Percentiles rank a stretch among this genome's conserved stretches.
Evolutionary conservation across 108 stramenopile genomes (phyloP).

Genomic region (Pseudonitzschia multiseries): DNA sequence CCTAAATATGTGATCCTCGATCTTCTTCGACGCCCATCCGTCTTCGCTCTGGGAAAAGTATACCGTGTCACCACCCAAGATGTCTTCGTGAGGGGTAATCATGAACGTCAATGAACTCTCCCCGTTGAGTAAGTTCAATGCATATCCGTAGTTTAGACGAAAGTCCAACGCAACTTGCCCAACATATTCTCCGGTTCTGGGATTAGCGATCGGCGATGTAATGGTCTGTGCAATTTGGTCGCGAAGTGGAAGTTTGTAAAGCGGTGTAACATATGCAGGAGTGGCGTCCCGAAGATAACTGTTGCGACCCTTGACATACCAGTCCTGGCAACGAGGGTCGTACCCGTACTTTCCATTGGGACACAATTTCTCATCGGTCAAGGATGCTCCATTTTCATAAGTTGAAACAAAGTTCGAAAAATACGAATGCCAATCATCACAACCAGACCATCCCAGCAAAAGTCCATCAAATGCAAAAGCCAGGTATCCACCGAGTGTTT

Average conservation of each 20-base stretch:
- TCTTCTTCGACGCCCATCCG: conserved; percentile 3
- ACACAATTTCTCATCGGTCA: conserved; percentile 45
- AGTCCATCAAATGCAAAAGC: conserved; percentile 56
- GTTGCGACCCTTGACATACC: conserved; percentile 28
- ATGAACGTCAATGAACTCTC: conserved; percentile 25
- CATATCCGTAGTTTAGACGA: neutral
- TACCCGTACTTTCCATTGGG: conserved; percentile 56
- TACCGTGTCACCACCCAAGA: conserved; percentile 34
- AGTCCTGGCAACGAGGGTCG: conserved; percentile 45
- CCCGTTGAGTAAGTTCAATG: neutral
- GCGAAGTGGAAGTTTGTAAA: conserved; percentile 13
- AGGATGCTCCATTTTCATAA: conserved; percentile 44
- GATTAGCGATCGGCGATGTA: conserved; percentile 29
- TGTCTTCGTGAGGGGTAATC: conserved; percentile 40
- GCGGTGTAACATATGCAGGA: conserved; percentile 23
- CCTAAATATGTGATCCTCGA: conserved; percentile 32
- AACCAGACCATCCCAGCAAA: conserved; percentile 45
- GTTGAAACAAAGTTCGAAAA: conserved; percentile 32
- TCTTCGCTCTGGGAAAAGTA: conserved; percentile 30
- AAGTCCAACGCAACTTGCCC: conserved; percentile 5
- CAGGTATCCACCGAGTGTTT: conserved; percentile 19
- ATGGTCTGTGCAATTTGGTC: conserved; percentile 17
- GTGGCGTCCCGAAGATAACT: conserved; percentile 1
- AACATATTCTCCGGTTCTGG: conserved; percentile 26
- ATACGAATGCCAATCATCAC: conserved; percentile 22